Percentiles rank a stretch among this genome's conserved stretches.
Evolutionary conservation across 305 asterid genomes (phyloP).

Genomic region (Fraxinus albicans): DNA sequence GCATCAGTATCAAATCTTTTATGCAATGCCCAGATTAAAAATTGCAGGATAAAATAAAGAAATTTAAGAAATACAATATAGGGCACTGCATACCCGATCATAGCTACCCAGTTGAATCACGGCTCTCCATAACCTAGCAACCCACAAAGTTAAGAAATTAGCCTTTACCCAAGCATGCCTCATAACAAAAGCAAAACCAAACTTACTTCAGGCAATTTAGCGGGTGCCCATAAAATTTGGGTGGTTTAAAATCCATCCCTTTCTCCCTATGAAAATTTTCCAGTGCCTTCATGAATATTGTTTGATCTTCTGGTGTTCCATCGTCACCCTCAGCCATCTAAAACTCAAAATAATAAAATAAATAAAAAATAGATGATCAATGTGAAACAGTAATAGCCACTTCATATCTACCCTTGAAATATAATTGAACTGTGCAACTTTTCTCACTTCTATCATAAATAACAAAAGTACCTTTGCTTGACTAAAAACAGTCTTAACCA

Average conservation of each 20-base stretch:
- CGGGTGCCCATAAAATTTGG: slow-evolving; percentile 85
- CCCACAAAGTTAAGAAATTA: neutral
- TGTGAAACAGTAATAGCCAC: neutral
- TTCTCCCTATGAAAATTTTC: slow-evolving; percentile 66
- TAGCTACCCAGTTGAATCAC: slow-evolving; percentile 36
- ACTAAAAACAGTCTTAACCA: slow-evolving; percentile 37
- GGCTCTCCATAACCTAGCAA: slow-evolving; percentile 36
- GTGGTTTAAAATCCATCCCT: slow-evolving; percentile 79
- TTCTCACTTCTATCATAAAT: slow-evolving; percentile 4
- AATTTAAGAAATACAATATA: neutral
- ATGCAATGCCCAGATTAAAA: neutral
- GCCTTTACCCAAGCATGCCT: neutral
- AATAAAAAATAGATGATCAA: neutral
- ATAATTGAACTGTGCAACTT: neutral
- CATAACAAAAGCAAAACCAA: slow-evolving; percentile 11
- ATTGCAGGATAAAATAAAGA: neutral
- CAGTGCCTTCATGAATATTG: slow-evolving; percentile 68
- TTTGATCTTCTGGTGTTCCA: slow-evolving; percentile 85
- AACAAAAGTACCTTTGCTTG: slow-evolving; percentile 46
- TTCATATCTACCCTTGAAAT: slow-evolving; percentile 1
- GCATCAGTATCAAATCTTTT: neutral
- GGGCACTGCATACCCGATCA: slow-evolving; percentile 29
- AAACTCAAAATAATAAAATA: neutral
- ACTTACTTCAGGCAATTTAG: slow-evolving; percentile 85
- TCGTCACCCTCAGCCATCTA: slow-evolving; percentile 70